A percentile compares a stretch with the other conserved stretches of the same genome.
These are phyloP conservation scores for Vitis rupestris DNA, from an alignment of 164 flowering plant genomes.

Conservation along the genomic window DNA sequence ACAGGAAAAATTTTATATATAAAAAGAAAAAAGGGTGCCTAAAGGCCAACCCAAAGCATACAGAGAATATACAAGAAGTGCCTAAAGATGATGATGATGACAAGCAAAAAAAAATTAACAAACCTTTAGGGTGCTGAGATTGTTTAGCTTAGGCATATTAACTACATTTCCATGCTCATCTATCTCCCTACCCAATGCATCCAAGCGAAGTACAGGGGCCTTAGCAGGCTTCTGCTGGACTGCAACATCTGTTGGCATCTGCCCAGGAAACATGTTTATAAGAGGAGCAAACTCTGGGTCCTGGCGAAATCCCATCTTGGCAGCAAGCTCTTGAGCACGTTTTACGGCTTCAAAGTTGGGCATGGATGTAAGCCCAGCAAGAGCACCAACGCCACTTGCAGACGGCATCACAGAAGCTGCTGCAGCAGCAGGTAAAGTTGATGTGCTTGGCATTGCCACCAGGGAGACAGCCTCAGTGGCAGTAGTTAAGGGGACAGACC, in stretches of 20 bases:
- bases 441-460: constrained; percentile 24
- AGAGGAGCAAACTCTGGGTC: constrained; percentile 92
- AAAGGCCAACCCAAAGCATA: too few species aligned
- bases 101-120: constrained; percentile 11
- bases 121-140: constrained; percentile 94
- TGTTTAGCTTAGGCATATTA: constrained; percentile 67
- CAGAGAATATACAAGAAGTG: too few species aligned
- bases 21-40: not conserved
- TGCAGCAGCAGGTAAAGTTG: constrained; percentile 23
- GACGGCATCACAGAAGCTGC: constrained; percentile 31
- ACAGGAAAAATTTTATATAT: too few species aligned
- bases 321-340: constrained; percentile 95
- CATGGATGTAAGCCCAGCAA: constrained; percentile 42
- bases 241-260: constrained; percentile 45
- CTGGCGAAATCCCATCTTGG: constrained; percentile 95
- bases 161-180: constrained; percentile 97
- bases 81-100: too few species aligned
- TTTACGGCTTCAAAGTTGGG: constrained; percentile 86
- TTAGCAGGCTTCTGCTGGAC: constrained; percentile 80
- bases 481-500: constrained; percentile 16
- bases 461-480: constrained; percentile 14
- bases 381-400: constrained; percentile 33
- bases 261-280: constrained; percentile 93
- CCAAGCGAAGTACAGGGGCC: constrained; percentile 96
- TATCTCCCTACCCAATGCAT: constrained; percentile 91